Conservation (phyloP, 257 asterid species). For the Nemophila menziesii region DNA sequence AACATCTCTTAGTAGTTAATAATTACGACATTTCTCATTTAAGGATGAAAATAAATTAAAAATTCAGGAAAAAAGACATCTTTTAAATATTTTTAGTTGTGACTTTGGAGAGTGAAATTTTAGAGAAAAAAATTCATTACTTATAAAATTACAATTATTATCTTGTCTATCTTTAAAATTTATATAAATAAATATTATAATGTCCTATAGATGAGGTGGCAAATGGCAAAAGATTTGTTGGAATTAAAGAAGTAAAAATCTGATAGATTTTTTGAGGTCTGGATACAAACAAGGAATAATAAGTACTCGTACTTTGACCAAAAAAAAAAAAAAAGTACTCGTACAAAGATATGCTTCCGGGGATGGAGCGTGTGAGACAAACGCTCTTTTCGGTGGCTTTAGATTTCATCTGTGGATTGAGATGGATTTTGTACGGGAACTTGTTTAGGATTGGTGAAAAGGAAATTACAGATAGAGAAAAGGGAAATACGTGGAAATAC, state of each 20-base stretch:
- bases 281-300: background rate
- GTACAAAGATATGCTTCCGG: background rate
- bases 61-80: no score
- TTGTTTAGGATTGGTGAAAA: background rate
- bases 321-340: no score
- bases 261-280: slow-evolving; percentile 15
- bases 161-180: no score
- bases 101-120: no score
- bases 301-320: background rate
- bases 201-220: slow-evolving; percentile 23
- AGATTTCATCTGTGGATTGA: slow-evolving; percentile 1
- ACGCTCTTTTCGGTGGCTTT: background rate
- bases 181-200: no score
- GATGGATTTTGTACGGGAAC: slow-evolving; percentile 7
- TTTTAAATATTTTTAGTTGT: no score
- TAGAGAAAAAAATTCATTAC: no score
- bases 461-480: background rate
- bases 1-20: no score
- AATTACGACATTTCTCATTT: no score
- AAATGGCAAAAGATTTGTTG: slow-evolving; percentile 21
- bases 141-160: no score
- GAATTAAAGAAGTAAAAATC: slow-evolving; percentile 37
- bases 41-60: no score
- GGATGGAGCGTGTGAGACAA: background rate
- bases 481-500: slow-evolving; percentile 4